Percentiles rank a stretch among this genome's conserved stretches.
These are phyloP conservation scores for Helminthosporium solani DNA, from an alignment of 2,329 filamentous ascomycete species.

Conservation along the genomic window DNA sequence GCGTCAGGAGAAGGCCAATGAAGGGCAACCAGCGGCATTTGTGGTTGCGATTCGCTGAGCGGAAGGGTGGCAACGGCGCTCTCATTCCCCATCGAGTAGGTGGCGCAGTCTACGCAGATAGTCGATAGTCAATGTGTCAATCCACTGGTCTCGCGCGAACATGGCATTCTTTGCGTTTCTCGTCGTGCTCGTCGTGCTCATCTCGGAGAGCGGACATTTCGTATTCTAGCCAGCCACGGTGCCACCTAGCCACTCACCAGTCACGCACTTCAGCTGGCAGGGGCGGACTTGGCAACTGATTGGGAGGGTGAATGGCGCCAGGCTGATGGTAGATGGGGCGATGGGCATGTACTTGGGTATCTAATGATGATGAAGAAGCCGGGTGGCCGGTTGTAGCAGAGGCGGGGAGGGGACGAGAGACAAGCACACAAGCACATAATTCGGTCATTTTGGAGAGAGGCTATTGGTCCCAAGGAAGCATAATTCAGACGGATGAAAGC, in stretches of 20 bases:
- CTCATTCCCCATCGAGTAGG: slow-evolving; percentile 9
- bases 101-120: slow-evolving; percentile 10
- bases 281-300: too few relatives aligned
- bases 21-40: slow-evolving; percentile 12
- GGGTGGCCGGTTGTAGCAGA: not conserved
- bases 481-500: slow-evolving; percentile 13
- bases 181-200: not conserved
- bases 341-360: too few relatives aligned
- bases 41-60: slow-evolving; percentile 6
- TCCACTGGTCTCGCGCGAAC: slow-evolving; percentile 6
- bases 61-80: slow-evolving; percentile 12
- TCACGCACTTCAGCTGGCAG: too few relatives aligned
- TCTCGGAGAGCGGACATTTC: too few relatives aligned
- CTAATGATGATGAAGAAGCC: too few relatives aligned
- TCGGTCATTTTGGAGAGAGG: not conserved
- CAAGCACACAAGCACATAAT: not conserved
- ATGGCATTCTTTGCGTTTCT: too few relatives aligned
- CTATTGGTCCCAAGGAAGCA: slow-evolving; percentile 15
- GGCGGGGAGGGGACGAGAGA: not conserved
- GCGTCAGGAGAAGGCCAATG: slow-evolving; percentile 33
- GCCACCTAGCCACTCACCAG: too few relatives aligned
- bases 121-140: slow-evolving; percentile 10
- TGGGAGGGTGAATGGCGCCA: too few relatives aligned
- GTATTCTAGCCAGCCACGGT: too few relatives aligned
- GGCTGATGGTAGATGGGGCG: too few relatives aligned